Evolutionary conservation across 2,329 filamentous ascomycete genomes (phyloP).

Genomic region (Pezicula neosporulosa): DNA sequence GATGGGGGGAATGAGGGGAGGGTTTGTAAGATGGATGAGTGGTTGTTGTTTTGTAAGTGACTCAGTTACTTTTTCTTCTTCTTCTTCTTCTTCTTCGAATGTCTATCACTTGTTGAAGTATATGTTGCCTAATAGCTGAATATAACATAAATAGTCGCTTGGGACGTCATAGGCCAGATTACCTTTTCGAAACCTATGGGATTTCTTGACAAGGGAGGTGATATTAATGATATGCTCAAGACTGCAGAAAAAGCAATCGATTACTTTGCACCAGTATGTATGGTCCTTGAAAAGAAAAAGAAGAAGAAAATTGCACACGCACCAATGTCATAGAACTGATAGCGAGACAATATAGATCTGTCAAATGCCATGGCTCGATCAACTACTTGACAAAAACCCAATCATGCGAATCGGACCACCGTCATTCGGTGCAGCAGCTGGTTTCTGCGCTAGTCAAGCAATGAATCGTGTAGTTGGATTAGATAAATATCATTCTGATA

Average conservation of each 20-base stretch:
- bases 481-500: background rate
- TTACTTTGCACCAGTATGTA: conserved; percentile 22
- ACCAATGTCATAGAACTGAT: background rate
- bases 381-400: conserved; percentile 18
- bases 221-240: conserved; percentile 31
- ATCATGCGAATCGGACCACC: conserved; percentile 11
- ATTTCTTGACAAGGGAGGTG: conserved; percentile 30
- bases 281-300: background rate
- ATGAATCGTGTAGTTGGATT: background rate
- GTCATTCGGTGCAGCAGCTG: conserved; percentile 8
- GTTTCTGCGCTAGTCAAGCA: conserved; percentile 9
- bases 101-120: background rate
- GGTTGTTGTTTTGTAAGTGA: conserved; percentile 30
- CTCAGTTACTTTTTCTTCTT: no score
- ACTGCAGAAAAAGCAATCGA: conserved; percentile 24
- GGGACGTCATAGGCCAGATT: conserved; percentile 36
- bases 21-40: conserved; percentile 35
- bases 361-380: conserved; percentile 18
- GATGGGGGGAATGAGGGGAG: conserved; percentile 12
- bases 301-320: background rate
- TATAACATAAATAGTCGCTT: conserved; percentile 19
- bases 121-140: background rate
- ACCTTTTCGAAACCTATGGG: conserved; percentile 36
- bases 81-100: no score
- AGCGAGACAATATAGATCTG: conserved; percentile 6